Evolutionary conservation across 305 asterid genomes (phyloP), one percentile per base, ranked within the genome.

Genomic region (Euphrasia arctica): DNA sequence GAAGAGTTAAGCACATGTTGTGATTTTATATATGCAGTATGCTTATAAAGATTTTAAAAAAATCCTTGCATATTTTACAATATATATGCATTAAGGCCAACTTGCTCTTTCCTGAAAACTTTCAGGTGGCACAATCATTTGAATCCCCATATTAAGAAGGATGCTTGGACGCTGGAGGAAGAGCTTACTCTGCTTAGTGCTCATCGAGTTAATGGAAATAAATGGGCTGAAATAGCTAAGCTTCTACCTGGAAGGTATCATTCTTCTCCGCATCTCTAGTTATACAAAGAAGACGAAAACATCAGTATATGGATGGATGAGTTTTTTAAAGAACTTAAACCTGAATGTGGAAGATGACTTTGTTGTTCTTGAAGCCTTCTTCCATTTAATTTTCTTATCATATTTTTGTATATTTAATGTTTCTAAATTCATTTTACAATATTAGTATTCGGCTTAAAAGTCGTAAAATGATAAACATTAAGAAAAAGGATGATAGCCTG

Each of bases 91-190:
- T 32, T 45, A 27, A 62, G 57, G 45, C 27, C 13, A 47, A 50
- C 13, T 41, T 58, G 32, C 32, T 62, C 47, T 27, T 55, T 36
- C 68, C 54, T 73, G 56, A 29, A 74, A 36, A 60, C 60, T 75
- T 68, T 69, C 85, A 92, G 98, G 83, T 92, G 98, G 97, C 96
- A 90, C 84, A 92, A 92, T 79, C 96, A 87, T 84, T 86, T 92
- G 84, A 87, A 92, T 83, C 98, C 98, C 9, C 68, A 75, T 75
- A 92, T 92, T 67, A 92, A 86, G 83, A 89, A 84, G 77, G 97
- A 90, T 66, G 93, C 97, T 42, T 92, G 98, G 98, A 82, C 88
- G 62, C 72, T 84, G 83, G 96, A 89, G 70, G 98, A 92, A 83
- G 98, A 90, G 74, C 85, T 80, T 62, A 85, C 83, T 47, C 82